phyloP scores from a whole-genome alignment of 345 rosid species.

The Orychophragmus violaceus region DNA sequence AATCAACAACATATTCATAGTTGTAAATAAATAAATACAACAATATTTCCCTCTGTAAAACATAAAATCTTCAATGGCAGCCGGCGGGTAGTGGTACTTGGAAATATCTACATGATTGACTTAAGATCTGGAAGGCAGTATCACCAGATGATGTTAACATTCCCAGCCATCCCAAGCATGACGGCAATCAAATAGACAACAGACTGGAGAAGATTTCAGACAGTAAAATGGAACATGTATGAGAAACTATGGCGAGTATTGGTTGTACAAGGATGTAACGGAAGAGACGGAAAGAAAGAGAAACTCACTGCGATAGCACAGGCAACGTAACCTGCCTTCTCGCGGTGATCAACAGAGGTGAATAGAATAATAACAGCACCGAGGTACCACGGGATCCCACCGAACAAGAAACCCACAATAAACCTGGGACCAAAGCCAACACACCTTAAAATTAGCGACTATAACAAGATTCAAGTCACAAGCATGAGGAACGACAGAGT shows the following conservation, averaged over 20 bases:
- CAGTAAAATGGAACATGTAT: background rate
- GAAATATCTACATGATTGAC: no score
- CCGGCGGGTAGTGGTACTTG: no score
- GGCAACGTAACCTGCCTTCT: constrained; percentile 82
- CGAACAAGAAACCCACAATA: constrained; percentile 71
- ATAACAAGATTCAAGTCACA: background rate
- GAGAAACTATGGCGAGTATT: background rate
- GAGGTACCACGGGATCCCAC: constrained; percentile 81
- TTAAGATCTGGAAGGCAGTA: background rate
- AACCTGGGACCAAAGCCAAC: constrained; percentile 42
- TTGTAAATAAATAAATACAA: background rate
- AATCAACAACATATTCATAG: background rate
- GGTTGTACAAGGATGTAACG: background rate
- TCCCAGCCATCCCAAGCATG: constrained; percentile 50
- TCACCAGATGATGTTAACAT: constrained; percentile 44
- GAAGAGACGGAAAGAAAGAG: background rate
- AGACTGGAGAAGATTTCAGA: constrained; percentile 39
- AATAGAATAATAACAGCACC: constrained; percentile 59
- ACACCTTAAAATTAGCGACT: background rate
- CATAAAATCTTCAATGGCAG: no score
- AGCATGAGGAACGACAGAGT: background rate
- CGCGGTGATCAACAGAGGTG: constrained; percentile 55
- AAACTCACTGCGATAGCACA: constrained; percentile 71
- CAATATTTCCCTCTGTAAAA: no score
- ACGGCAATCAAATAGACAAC: constrained; percentile 53